phyloP scores from a whole-genome alignment of 2,329 filamentous ascomycete genomes.

The Amauroascus niger region DNA sequence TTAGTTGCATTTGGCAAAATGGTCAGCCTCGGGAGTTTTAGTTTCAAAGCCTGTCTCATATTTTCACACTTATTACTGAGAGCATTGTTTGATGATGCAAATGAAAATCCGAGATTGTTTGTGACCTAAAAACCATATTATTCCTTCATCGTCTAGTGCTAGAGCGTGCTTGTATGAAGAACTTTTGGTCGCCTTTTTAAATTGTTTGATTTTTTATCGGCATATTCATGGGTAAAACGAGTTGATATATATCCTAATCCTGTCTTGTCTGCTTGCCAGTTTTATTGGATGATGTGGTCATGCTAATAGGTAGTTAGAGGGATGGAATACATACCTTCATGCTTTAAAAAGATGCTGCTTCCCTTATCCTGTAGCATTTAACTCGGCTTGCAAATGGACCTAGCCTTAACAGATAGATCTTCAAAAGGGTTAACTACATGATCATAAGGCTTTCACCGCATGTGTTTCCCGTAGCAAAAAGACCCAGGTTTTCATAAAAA shows the following conservation, averaged over 20 bases:
- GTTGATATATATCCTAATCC: neutral
- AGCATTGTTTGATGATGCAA: constrained; percentile 1
- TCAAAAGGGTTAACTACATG: no score
- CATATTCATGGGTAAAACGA: neutral
- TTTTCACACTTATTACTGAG: neutral
- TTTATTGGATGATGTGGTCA: no score
- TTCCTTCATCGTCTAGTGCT: neutral
- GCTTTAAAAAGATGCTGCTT: no score
- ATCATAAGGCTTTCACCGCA: no score
- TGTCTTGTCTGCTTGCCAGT: no score
- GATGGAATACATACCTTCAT: no score
- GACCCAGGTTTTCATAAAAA: no score
- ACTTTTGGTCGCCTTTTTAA: neutral
- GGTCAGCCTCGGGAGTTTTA: constrained; percentile 1
- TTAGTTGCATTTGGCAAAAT: neutral
- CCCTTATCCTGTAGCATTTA: no score
- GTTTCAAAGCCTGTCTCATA: neutral
- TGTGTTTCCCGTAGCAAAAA: no score
- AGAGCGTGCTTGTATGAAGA: neutral
- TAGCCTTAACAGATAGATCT: no score
- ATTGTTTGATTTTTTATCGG: neutral
- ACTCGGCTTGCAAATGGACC: no score
- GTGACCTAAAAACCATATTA: neutral
- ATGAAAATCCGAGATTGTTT: neutral
- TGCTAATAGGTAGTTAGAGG: no score